Conservation (phyloP, 2,329 filamentous ascomycete genomes). For the Xylariaceae sp. region DNA sequence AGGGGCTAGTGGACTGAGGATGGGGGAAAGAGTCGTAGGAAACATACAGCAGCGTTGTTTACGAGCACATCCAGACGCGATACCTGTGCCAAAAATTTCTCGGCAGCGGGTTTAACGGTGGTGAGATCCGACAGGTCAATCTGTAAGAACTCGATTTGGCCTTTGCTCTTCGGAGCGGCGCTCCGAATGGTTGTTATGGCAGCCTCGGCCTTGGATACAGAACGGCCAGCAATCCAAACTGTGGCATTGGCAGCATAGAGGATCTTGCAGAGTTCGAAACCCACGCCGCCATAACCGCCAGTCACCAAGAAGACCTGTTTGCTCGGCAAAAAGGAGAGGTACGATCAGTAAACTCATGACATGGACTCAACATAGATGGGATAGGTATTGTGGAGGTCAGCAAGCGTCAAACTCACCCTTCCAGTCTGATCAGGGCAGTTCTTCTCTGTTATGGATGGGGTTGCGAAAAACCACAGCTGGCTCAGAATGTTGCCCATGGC, state of each 20-base stretch:
- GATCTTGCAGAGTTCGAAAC: background rate
- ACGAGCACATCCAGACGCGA: background rate
- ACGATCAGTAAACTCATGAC: too few species aligned
- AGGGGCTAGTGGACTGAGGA: too few species aligned
- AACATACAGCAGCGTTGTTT: background rate
- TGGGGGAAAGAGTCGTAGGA: too few species aligned
- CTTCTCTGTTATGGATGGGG: too few species aligned
- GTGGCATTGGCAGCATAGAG: background rate
- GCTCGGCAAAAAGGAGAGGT: too few species aligned
- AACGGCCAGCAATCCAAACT: background rate
- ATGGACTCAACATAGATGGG: too few species aligned
- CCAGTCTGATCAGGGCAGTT: too few species aligned
- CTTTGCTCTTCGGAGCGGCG: background rate
- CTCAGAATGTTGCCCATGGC: too few species aligned
- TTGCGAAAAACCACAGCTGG: too few species aligned
- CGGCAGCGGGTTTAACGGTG: background rate
- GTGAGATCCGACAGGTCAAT: background rate
- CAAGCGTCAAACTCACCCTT: too few species aligned
- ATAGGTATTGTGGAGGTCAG: too few species aligned
- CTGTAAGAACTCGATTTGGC: background rate
- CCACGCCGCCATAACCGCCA: background rate
- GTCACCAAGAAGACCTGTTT: background rate
- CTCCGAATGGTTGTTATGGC: background rate
- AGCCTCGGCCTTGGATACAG: background rate
- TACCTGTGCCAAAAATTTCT: background rate